Conservation (phyloP, 805 yeast species). For the Ogataea salicorniae region DNA sequence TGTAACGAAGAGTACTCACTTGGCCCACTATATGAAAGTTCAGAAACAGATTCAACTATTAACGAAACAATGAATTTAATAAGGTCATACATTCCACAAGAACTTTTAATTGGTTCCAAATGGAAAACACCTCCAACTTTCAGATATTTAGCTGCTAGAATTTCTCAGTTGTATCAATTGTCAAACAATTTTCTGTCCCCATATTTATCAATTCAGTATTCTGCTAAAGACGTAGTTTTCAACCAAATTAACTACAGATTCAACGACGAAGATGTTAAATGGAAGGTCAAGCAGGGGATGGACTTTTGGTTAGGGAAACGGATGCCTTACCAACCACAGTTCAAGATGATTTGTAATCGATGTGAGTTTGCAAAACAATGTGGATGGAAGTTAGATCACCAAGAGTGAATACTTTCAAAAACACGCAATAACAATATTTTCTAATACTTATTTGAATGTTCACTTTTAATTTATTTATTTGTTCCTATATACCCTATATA, state of each 20-base stretch:
- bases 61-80: slow-evolving; percentile 4
- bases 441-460: not conserved
- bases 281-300: slow-evolving; percentile 31
- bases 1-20: slow-evolving; percentile 17
- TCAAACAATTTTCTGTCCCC: slow-evolving; percentile 34
- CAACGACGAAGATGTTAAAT: slow-evolving; percentile 27
- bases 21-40: not conserved
- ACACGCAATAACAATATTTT: no score
- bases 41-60: not conserved
- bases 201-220: slow-evolving; percentile 47
- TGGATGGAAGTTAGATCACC: slow-evolving; percentile 30
- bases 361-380: slow-evolving; percentile 50
- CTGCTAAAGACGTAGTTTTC: slow-evolving; percentile 40
- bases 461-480: not conserved
- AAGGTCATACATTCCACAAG: slow-evolving; percentile 8
- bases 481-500: not conserved
- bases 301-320: slow-evolving; percentile 58
- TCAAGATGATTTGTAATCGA: slow-evolving; percentile 39
- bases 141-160: slow-evolving; percentile 49
- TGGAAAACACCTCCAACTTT: slow-evolving; percentile 58
- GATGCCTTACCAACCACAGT: slow-evolving; percentile 40
- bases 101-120: slow-evolving; percentile 8
- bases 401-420: not conserved
- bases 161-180: slow-evolving; percentile 40
- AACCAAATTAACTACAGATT: slow-evolving; percentile 36